Evolutionary conservation across 2,329 filamentous ascomycete species (phyloP).

Genomic region (Cercospora sp.): DNA sequence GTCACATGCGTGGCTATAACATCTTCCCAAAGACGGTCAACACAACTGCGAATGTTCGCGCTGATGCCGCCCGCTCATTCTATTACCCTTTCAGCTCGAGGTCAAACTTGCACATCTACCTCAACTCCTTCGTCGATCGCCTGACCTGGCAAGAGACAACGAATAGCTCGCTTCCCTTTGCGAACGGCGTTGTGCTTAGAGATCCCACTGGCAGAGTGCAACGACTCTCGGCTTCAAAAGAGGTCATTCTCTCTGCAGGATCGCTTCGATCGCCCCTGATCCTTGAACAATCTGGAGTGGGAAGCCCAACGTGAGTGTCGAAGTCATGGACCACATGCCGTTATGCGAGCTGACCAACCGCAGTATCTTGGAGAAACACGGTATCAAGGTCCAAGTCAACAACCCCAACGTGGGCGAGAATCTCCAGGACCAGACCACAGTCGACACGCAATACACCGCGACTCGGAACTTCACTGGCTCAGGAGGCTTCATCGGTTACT

Average conservation of each 20-base stretch:
- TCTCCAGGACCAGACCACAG: conserved; percentile 34
- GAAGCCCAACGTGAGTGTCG: conserved; percentile 33
- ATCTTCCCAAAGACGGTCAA: conserved; percentile 49
- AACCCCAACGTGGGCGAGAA: conserved; percentile 39
- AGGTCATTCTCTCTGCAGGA: conserved; percentile 62
- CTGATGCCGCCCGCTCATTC: conserved; percentile 52
- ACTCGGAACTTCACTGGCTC: conserved; percentile 22
- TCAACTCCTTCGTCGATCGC: conserved; percentile 46
- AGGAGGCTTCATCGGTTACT: conserved; percentile 22
- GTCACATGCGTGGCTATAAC: conserved; percentile 48
- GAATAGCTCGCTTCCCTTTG: conserved; percentile 5
- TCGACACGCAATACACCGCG: conserved; percentile 30
- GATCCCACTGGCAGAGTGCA: conserved; percentile 4
- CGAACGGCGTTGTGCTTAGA: conserved; percentile 13
- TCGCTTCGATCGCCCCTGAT: conserved; percentile 58
- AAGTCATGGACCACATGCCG: neutral
- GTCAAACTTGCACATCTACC: conserved; percentile 47
- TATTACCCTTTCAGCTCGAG: conserved; percentile 48
- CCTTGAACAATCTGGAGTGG: conserved; percentile 63
- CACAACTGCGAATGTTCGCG: conserved; percentile 41
- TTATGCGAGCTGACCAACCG: neutral
- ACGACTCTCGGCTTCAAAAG: conserved; percentile 32
- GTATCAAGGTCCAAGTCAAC: conserved; percentile 24
- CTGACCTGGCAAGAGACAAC: conserved; percentile 40
- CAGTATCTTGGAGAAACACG: conserved; percentile 46